phyloP scores from a whole-genome alignment of 2,329 filamentous ascomycete species.

The Cladosporium sp. region DNA sequence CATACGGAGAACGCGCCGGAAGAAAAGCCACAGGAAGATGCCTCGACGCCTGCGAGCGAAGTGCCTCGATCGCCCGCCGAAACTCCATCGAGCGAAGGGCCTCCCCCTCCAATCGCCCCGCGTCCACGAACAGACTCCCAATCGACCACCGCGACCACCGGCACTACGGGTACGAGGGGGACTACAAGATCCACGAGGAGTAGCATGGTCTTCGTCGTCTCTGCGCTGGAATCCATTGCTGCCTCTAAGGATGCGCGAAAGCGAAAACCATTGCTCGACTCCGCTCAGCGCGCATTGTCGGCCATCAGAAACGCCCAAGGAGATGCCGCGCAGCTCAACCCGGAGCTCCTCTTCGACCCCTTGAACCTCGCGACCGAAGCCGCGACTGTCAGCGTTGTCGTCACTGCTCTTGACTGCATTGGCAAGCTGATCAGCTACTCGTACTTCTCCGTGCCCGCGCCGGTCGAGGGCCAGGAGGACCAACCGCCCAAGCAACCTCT shows the following conservation, averaged over 20 bases:
- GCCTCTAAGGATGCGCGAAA: conserved; percentile 86
- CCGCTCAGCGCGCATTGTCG: conserved; percentile 73
- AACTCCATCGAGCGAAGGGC: conserved; percentile 14
- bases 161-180: conserved; percentile 46
- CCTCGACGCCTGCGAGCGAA: background rate
- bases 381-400: conserved; percentile 78
- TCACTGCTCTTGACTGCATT: conserved; percentile 92
- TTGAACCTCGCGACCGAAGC: conserved; percentile 86
- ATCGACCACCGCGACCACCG: conserved; percentile 51
- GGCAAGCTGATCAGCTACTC: conserved; percentile 99
- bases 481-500: conserved; percentile 55
- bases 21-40: background rate
- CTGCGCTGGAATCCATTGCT: conserved; percentile 86
- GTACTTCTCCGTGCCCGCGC: conserved; percentile 73
- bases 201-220: conserved; percentile 94
- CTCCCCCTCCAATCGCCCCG: conserved; percentile 19
- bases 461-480: conserved; percentile 38
- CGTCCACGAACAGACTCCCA: conserved; percentile 57
- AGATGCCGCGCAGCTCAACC: conserved; percentile 76
- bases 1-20: background rate
- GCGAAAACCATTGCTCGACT: conserved; percentile 77
- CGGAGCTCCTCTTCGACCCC: conserved; percentile 87
- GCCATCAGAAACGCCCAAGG: conserved; percentile 73
- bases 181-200: conserved; percentile 62
- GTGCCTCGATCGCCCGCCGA: conserved; percentile 4